Base-by-base conservation (phyloP, 768 basidiomycete species). In the Pisolithus orientalis region DNA sequence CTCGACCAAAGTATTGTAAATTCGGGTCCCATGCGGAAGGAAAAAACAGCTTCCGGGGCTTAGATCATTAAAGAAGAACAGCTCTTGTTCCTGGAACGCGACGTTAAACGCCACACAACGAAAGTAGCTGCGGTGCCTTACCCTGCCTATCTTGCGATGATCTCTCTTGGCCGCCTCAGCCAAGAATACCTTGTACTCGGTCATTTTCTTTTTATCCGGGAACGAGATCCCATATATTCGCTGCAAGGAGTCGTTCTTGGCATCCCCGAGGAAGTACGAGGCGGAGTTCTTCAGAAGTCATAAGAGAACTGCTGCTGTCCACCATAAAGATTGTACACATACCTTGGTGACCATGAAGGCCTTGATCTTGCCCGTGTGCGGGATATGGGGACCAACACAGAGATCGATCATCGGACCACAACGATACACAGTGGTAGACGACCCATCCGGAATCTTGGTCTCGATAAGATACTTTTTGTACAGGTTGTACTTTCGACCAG, bases 371-470 rank as follows among this genome's bases (percentile, higher is more conserved):
- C 94, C 94, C 3, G 96, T 97, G 71, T 98, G 92, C 11, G 96
- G 95, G 53, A 99, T 91, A 69, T 99, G 96, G 24, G 96, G 96
- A 31, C 96, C 96, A 37, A 94, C 78, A 64, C 96, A 99, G 37
- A 99, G 79, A 71, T 99, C 96, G 51, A 99, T 84, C 87, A 99
- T 93, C 39, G 96, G 94, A 32, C 96, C 96, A 66, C 96, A 98
- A 47, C 95, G 90, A 73, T 98, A 99, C 16, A 99, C 94, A 9
- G 96, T 99, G 42, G 96, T 94, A 47, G 89, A 91, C 9, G 91
- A 87, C 56, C 94, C 95, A 69, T 99, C 95, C 9, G 92, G 90
- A 52, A 99, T 85, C 74, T 98, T 97, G 60, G 84, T 82, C 67
- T 96, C 82, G 63, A 99, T 97, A 64, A 98, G 80, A 68, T 97